phyloP scores from a whole-genome alignment of 306 rosid genomes.

The Acacia crassicarpa region DNA sequence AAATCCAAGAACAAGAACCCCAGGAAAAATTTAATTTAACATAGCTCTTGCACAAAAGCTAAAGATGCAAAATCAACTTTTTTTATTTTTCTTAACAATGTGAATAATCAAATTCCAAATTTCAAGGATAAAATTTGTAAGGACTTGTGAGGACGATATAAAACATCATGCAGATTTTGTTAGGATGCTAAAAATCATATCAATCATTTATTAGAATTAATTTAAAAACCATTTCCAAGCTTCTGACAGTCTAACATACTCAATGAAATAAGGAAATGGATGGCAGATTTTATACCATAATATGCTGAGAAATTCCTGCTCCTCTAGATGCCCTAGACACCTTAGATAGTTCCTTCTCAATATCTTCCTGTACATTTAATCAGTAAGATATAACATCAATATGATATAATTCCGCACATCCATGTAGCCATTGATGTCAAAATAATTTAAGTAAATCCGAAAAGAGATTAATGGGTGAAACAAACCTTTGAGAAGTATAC shows the following conservation, averaged over 20 bases:
- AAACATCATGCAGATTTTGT: neutral
- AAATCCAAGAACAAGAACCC: neutral
- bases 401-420: slow-evolving; percentile 12
- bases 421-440: slow-evolving; percentile 2
- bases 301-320: slow-evolving; percentile 68
- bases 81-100: neutral
- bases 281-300: slow-evolving; percentile 53
- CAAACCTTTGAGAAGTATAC: slow-evolving; percentile 87
- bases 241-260: slow-evolving; percentile 11
- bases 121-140: neutral
- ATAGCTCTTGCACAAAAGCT: neutral
- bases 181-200: neutral
- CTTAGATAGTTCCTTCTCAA: slow-evolving; percentile 74
- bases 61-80: neutral
- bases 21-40: neutral
- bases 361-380: slow-evolving; percentile 73
- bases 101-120: neutral
- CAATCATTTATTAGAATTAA: neutral
- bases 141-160: neutral
- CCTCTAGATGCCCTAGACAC: slow-evolving; percentile 74
- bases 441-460: slow-evolving; percentile 11
- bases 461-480: slow-evolving; percentile 31
- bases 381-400: slow-evolving; percentile 17
- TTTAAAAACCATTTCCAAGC: slow-evolving; percentile 17
- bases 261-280: slow-evolving; percentile 18